A percentile compares a stretch with the other conserved stretches of the same genome.
Conservation (phyloP, 805 yeast species). For the Kregervanrija pseudodelftensis region DNA sequence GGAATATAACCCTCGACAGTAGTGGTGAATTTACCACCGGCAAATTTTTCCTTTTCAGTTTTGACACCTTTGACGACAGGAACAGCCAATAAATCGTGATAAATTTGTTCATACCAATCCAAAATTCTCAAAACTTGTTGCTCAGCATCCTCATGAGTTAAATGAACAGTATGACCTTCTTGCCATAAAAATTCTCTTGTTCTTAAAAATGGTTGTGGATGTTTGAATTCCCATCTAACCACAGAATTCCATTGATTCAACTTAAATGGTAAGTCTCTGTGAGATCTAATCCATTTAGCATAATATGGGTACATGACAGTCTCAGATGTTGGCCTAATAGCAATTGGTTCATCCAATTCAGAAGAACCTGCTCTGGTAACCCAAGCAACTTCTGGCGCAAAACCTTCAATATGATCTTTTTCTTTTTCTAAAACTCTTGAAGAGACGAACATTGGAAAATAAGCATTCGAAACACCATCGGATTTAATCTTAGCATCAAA, state of each 20-base stretch:
- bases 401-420: conserved; percentile 98
- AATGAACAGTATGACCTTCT: conserved; percentile 98
- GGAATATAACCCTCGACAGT: conserved; percentile 96
- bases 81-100: conserved; percentile 90
- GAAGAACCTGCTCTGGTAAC: conserved; percentile 93
- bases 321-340: conserved; percentile 98
- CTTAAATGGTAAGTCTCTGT: conserved; percentile 93
- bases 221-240: conserved; percentile 99
- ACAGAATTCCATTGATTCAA: conserved; percentile 99
- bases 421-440: conserved; percentile 89
- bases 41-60: conserved; percentile 97
- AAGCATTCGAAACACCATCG: conserved; percentile 89
- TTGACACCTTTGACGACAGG: conserved; percentile 94
- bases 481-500: conserved; percentile 76
- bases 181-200: conserved; percentile 99
- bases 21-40: conserved; percentile 95
- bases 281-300: conserved; percentile 97
- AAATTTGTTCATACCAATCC: conserved; percentile 77
- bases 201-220: conserved; percentile 98
- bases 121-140: conserved; percentile 81
- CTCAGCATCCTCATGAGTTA: conserved; percentile 74
- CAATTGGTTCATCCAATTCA: conserved; percentile 96
- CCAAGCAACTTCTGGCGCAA: conserved; percentile 99
- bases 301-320: conserved; percentile 99
- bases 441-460: conserved; percentile 98